Evolutionary conservation across 495 filamentous ascomycete species (phyloP), one percentile per base, ranked within the genome.

Genomic region (Aspergillus bertholletiae): DNA sequence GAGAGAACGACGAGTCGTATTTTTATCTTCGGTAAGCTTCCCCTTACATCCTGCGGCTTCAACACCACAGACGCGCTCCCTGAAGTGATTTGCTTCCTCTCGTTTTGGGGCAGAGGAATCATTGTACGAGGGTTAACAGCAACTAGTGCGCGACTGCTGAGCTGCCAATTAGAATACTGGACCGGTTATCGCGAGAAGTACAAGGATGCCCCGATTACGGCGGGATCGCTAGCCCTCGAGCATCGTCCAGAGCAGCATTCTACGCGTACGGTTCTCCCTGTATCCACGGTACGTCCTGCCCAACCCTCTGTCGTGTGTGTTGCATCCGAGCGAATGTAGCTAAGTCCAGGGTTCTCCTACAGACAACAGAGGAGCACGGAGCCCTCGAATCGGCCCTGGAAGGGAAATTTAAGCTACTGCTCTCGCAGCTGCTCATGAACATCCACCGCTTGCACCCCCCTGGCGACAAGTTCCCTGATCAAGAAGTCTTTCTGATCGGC

Each of bases 401-500:
- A 35, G 57, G 49, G 7, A 65, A 64, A 23, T 68, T 65, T 58
- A 70, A 72, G 28, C 57, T 68, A 12, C 56, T 72, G 1, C 63
- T 70, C 7, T 49, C 60, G 8, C 65, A 69, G 49, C 51, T 72
- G 9, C 54, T 62, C 23, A 32, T 57, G 12, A 48, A 69, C 44
- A 37, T 66, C n/a, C 56, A 58, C 30, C 53, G 49, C 9, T 60
- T 67, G 9, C 44, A 53, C 2, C 47, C 58, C 8, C 60, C 56
- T 1, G 62, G 56, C 40, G 65, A 68, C 56, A 64, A 66, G 18
- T 17, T 69, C 17, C 69, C 69, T 0, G 63, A 67, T 49, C 69
- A 72, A 56, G 69, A 72, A 28, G 53, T 59, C 30, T 72, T 65
- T 49, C 52, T 72, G 1, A 55, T 72, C 28, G 60, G 60, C 15